Evolutionary conservation across 768 basidiomycete genomes (phyloP).

Genomic region (Mycena indigotica): DNA sequence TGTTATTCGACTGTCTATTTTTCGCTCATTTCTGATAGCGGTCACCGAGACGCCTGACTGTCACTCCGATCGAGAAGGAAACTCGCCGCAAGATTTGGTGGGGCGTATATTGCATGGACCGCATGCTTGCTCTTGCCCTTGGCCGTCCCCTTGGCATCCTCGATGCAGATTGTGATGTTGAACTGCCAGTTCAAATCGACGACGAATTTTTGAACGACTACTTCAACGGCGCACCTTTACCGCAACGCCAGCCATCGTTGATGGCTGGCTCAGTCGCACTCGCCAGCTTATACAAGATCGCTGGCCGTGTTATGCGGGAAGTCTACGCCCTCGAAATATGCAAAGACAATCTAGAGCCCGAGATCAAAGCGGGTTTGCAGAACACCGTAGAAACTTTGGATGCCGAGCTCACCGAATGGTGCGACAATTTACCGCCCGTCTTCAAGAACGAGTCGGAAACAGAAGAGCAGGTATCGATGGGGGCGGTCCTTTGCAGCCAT

Average conservation of each 20-base stretch:
- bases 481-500: slow-evolving; percentile 82
- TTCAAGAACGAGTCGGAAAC: slow-evolving; percentile 77
- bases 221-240: slow-evolving; percentile 62
- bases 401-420: slow-evolving; percentile 78
- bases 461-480: slow-evolving; percentile 83
- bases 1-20: slow-evolving; percentile 7
- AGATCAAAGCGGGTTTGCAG: slow-evolving; percentile 76
- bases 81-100: slow-evolving; percentile 92
- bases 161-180: slow-evolving; percentile 89
- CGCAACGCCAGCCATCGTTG: slow-evolving; percentile 60
- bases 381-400: slow-evolving; percentile 78
- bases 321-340: slow-evolving; percentile 82
- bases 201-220: slow-evolving; percentile 77
- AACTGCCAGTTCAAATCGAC: slow-evolving; percentile 80
- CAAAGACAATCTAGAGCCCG: slow-evolving; percentile 71
- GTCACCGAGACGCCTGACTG: slow-evolving; percentile 71
- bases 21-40: slow-evolving; percentile 51
- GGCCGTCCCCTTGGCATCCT: slow-evolving; percentile 88
- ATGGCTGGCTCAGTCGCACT: slow-evolving; percentile 84
- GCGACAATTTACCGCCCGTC: slow-evolving; percentile 69
- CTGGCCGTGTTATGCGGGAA: slow-evolving; percentile 76
- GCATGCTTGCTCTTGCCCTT: slow-evolving; percentile 89
- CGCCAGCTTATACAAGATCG: slow-evolving; percentile 80
- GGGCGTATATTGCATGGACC: slow-evolving; percentile 87
- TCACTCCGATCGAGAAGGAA: slow-evolving; percentile 82